These are phyloP conservation scores for Pythium inflatum DNA, from an alignment of 352 stramenopile genomes.

Conservation along the genomic window DNA sequence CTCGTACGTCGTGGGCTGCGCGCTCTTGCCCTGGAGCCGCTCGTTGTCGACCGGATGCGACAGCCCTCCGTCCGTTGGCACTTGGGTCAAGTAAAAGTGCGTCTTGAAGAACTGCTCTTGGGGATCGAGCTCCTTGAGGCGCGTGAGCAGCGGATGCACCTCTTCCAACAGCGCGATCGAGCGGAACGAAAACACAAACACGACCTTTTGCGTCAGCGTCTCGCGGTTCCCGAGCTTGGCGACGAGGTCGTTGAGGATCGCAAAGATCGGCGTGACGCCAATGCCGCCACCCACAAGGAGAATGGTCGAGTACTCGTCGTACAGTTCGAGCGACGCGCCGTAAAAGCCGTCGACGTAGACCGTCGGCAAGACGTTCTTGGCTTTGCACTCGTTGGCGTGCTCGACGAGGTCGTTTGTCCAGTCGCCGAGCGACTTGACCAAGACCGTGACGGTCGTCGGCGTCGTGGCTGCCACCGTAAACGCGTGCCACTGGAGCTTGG, in stretches of 20 bases:
- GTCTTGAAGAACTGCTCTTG: conserved; percentile 30
- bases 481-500: conserved; percentile 58
- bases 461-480: conserved; percentile 47
- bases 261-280: conserved; percentile 44
- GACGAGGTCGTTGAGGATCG: conserved; percentile 49
- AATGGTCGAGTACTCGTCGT: conserved; percentile 45
- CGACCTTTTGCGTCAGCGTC: conserved; percentile 28
- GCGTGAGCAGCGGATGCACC: conserved; percentile 38
- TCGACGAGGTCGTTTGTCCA: conserved; percentile 40
- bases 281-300: conserved; percentile 46
- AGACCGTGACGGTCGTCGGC: conserved; percentile 37
- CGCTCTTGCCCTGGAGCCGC: background rate
- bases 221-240: conserved; percentile 24
- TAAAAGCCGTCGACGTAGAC: conserved; percentile 60
- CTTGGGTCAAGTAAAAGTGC: conserved; percentile 32
- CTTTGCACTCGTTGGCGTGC: conserved; percentile 44
- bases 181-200: conserved; percentile 53
- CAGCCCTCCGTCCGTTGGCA: conserved; percentile 33
- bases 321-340: conserved; percentile 40
- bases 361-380: conserved; percentile 28
- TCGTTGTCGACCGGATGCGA: conserved; percentile 31
- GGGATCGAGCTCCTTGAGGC: conserved; percentile 39
- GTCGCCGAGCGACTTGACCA: conserved; percentile 49
- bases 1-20: background rate
- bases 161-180: conserved; percentile 44